Conservation (phyloP, 805 yeast species). For the Saturnispora bothae region DNA sequence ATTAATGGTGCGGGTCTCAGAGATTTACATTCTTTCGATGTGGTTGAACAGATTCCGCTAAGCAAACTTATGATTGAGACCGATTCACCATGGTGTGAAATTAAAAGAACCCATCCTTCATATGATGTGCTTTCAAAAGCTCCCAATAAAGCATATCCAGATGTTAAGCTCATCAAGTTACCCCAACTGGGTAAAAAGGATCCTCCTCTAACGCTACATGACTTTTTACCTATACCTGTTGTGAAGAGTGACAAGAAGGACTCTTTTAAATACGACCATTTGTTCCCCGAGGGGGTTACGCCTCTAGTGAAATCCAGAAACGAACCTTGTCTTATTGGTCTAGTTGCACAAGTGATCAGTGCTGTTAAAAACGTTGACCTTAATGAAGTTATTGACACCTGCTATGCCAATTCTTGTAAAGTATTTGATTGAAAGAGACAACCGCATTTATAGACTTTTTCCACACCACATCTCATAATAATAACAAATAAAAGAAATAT, state of each 20-base stretch:
- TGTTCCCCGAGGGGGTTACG: slow-evolving; percentile 17
- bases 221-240: slow-evolving; percentile 48
- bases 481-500: background rate
- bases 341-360: background rate
- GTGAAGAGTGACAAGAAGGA: slow-evolving; percentile 47
- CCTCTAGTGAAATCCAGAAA: slow-evolving; percentile 74
- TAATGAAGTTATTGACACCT: slow-evolving; percentile 34
- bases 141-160: slow-evolving; percentile 50
- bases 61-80: slow-evolving; percentile 75
- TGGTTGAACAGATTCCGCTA: slow-evolving; percentile 57
- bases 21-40: slow-evolving; percentile 60
- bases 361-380: background rate
- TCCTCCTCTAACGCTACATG: slow-evolving; percentile 30
- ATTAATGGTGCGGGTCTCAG: slow-evolving; percentile 90
- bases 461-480: too few relatives aligned
- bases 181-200: slow-evolving; percentile 1
- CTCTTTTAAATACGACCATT: slow-evolving; percentile 18
- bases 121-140: slow-evolving; percentile 43
- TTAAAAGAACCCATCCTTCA: slow-evolving; percentile 73
- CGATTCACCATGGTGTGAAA: slow-evolving; percentile 98
- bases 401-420: slow-evolving; percentile 40
- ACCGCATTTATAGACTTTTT: too few relatives aligned
- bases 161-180: slow-evolving; percentile 12
- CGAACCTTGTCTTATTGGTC: slow-evolving; percentile 57
- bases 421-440: slow-evolving; percentile 34